These are phyloP conservation scores for Myxozyma monticola DNA, from an alignment of 805 yeast genomes.

Conservation along the genomic window DNA sequence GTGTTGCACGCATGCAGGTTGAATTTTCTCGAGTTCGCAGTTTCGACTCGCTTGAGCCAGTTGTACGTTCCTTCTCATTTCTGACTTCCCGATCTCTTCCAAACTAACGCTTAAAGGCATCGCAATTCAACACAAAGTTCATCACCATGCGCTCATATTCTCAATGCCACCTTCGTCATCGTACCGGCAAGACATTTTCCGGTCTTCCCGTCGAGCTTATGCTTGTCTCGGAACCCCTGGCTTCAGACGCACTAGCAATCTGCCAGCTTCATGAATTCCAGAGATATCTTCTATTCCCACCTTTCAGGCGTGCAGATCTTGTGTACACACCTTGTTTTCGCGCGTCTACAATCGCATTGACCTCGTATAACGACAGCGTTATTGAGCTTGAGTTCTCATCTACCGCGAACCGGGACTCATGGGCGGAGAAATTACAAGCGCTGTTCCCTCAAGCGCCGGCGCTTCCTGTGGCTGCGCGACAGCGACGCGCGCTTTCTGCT, in stretches of 20 bases:
- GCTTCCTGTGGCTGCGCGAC: slow-evolving; percentile 11
- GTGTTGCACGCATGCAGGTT: slow-evolving; percentile 22
- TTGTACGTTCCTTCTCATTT: slow-evolving; percentile 14
- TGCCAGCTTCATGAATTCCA: slow-evolving; percentile 29
- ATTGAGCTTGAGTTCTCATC: slow-evolving; percentile 24
- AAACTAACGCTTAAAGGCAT: slow-evolving; percentile 5
- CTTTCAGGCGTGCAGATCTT: slow-evolving; percentile 25
- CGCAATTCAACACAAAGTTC: slow-evolving; percentile 15
- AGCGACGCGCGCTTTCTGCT: neutral
- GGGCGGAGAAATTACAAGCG: slow-evolving; percentile 15
- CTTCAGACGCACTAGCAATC: slow-evolving; percentile 25
- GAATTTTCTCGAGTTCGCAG: slow-evolving; percentile 28
- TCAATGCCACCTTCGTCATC: slow-evolving; percentile 25
- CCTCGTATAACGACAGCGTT: slow-evolving; percentile 22
- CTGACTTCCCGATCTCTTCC: neutral
- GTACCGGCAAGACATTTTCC: slow-evolving; percentile 23
- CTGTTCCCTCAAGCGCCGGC: slow-evolving; percentile 23
- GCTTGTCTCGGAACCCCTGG: slow-evolving; percentile 20
- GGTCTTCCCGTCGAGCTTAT: slow-evolving; percentile 30
- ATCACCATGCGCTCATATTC: slow-evolving; percentile 27
- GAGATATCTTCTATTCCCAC: slow-evolving; percentile 25
- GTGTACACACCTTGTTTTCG: slow-evolving; percentile 7
- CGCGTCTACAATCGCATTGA: slow-evolving; percentile 5
- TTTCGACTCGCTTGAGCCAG: slow-evolving; percentile 27
- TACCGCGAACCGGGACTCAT: slow-evolving; percentile 13